A percentile compares a stretch with the other conserved stretches of the same genome.
Conservation (phyloP, 306 rosid species). For the Malus domestica region ASM211411v1 NC_041802.1:11365501-11366000, state of each 20-base stretch:
- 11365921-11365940: too few relatives aligned
- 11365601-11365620: constrained; percentile 24
- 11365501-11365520: too few relatives aligned
- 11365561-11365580: constrained; percentile 25
- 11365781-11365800: constrained; percentile 47
- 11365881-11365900: too few relatives aligned
- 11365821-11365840: constrained; percentile 57
- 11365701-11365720: constrained; percentile 18
- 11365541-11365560: constrained; percentile 6
- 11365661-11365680: constrained; percentile 29
- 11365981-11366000: not conserved
- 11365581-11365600: constrained; percentile 17
- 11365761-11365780: constrained; percentile 26
- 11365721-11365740: constrained; percentile 28
- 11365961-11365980: too few relatives aligned
- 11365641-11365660: constrained; percentile 20
- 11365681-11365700: constrained; percentile 34
- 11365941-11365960: too few relatives aligned
- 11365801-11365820: constrained; percentile 46
- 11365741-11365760: constrained; percentile 14
- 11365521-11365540: too few relatives aligned
- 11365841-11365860: too few relatives aligned
- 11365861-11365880: too few relatives aligned
- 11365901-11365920: too few relatives aligned
- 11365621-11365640: constrained; percentile 2